Percentiles rank a stretch among this genome's conserved stretches.
Conservation (phyloP, 306 rosid genomes). For the Castanea crenata region DNA sequence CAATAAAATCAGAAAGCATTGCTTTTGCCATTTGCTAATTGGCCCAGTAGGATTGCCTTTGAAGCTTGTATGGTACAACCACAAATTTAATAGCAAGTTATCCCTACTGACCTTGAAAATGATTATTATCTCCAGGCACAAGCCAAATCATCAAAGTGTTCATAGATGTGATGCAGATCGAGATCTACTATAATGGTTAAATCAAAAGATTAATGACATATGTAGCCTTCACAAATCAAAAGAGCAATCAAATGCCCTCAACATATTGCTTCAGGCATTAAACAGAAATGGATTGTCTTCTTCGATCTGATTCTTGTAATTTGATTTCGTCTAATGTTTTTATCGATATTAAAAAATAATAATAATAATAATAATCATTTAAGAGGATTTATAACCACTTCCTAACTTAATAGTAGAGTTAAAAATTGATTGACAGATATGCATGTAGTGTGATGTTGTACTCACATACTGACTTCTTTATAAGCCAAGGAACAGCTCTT, state of each 20-base stretch:
- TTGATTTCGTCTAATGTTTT: background rate
- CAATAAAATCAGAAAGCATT: background rate
- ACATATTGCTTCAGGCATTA: background rate
- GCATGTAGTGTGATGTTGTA: slow-evolving; percentile 2
- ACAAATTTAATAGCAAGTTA: background rate
- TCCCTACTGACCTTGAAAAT: background rate
- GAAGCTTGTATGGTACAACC: background rate
- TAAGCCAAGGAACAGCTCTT: background rate
- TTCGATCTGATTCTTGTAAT: background rate
- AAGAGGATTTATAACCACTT: background rate
- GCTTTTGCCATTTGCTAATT: background rate
- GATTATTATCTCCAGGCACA: background rate
- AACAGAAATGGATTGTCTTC: background rate
- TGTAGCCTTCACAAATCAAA: background rate
- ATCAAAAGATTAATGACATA: background rate
- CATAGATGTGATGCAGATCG: background rate
- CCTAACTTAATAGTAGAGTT: background rate
- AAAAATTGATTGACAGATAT: background rate
- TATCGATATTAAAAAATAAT: background rate
- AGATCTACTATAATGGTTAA: too few species aligned
- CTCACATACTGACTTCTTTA: slow-evolving; percentile 4
- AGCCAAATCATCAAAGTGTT: background rate
- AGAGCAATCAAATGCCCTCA: background rate
- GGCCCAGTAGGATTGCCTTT: background rate
- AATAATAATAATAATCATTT: background rate